Evolutionary conservation across 805 yeast species (phyloP).

Genomic region (Phaffomyces opuntiae): DNA sequence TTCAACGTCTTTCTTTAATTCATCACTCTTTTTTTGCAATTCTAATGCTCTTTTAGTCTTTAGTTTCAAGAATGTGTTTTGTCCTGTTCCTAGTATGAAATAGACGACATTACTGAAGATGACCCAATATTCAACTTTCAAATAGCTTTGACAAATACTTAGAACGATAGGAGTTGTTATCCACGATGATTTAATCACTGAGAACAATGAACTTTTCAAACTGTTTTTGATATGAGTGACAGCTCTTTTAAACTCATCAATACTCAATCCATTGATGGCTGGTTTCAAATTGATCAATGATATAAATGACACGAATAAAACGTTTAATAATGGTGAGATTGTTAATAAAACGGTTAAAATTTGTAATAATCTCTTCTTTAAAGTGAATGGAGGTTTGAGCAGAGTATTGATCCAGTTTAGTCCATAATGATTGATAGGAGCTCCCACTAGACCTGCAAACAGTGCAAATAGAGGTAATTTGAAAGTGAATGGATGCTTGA

Average conservation of each 20-base stretch:
- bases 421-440: slow-evolving; percentile 53
- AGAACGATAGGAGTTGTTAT: slow-evolving; percentile 46
- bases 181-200: slow-evolving; percentile 46
- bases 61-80: slow-evolving; percentile 48
- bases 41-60: slow-evolving; percentile 20
- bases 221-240: slow-evolving; percentile 16
- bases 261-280: slow-evolving; percentile 8
- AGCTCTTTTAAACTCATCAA: slow-evolving; percentile 12
- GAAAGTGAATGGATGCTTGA: slow-evolving; percentile 21
- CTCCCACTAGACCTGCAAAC: slow-evolving; percentile 45
- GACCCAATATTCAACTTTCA: slow-evolving; percentile 57
- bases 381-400: slow-evolving; percentile 36
- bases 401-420: slow-evolving; percentile 39
- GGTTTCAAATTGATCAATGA: slow-evolving; percentile 38
- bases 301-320: slow-evolving; percentile 44
- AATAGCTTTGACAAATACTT: slow-evolving; percentile 47
- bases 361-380: slow-evolving; percentile 38
- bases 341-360: slow-evolving; percentile 44
- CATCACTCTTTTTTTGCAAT: slow-evolving; percentile 15
- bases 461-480: slow-evolving; percentile 48
- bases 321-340: slow-evolving; percentile 47
- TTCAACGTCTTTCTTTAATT: slow-evolving; percentile 15
- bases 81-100: slow-evolving; percentile 54
- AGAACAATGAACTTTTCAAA: slow-evolving; percentile 35
- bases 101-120: slow-evolving; percentile 53